These are phyloP conservation scores for Cyclotella kingstonii DNA, from an alignment of 108 stramenopile species.

Conservation along the genomic window DNA sequence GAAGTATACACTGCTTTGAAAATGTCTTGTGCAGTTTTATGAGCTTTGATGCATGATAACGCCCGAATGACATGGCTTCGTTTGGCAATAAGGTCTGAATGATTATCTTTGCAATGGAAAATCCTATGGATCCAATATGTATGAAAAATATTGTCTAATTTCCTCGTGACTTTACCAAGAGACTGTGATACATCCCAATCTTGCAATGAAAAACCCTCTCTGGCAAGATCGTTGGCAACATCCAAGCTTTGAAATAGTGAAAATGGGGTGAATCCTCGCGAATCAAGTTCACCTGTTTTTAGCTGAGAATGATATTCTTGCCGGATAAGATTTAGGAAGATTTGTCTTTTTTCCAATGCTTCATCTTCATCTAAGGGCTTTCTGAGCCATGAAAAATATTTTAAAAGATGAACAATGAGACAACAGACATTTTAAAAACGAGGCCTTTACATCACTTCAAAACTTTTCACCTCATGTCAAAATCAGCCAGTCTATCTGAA, in stretches of 20 bases:
- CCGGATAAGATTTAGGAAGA: conserved; percentile 35
- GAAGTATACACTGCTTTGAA: conserved; percentile 48
- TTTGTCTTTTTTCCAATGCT: conserved; percentile 5
- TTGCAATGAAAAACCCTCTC: conserved; percentile 39
- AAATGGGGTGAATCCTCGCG: conserved; percentile 39
- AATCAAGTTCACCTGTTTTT: conserved; percentile 50
- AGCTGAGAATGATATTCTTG: conserved; percentile 50
- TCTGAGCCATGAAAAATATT: not conserved
- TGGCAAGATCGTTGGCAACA: conserved; percentile 44
- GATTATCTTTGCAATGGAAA: not conserved
- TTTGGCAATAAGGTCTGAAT: not conserved
- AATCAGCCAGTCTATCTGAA: too few relatives aligned
- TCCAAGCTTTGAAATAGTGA: conserved; percentile 50
- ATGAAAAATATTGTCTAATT: not conserved
- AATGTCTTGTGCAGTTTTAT: conserved; percentile 28
- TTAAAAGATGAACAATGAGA: not conserved
- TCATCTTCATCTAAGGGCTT: not conserved
- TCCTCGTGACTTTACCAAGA: not conserved
- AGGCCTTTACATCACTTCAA: conserved; percentile 1
- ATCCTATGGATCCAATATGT: not conserved
- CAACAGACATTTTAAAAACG: not conserved
- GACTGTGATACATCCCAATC: conserved; percentile 43
- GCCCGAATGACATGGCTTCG: conserved; percentile 17
- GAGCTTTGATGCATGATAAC: conserved; percentile 33
- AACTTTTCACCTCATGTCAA: too few relatives aligned